phyloP scores from a whole-genome alignment of 495 filamentous ascomycete genomes.

The Cercophora samala region DNA sequence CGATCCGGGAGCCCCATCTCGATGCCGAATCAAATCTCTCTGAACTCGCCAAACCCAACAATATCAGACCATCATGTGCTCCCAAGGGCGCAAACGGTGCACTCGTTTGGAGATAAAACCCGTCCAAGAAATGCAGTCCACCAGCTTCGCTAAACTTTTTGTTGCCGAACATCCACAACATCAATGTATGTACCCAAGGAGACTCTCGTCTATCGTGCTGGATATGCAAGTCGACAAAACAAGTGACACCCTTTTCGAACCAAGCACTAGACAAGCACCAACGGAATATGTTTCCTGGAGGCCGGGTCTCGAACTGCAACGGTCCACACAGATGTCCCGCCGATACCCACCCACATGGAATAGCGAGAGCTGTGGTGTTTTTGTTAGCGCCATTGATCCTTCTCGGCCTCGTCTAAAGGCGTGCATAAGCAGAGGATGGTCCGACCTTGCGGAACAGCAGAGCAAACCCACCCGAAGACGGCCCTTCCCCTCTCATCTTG shows the following conservation, averaged over 20 bases:
- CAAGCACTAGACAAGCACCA: background rate
- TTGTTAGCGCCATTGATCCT: slow-evolving; percentile 4
- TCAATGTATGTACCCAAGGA: no score
- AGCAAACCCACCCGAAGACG: background rate
- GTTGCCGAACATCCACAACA: background rate
- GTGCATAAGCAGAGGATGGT: slow-evolving; percentile 3
- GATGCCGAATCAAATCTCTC: background rate
- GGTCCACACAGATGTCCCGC: background rate
- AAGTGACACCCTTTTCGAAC: background rate
- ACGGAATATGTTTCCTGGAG: slow-evolving; percentile 3
- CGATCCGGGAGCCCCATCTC: background rate
- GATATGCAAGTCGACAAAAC: background rate
- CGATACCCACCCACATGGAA: background rate
- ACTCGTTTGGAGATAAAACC: background rate
- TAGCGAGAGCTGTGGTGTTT: background rate
- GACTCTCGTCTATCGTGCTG: background rate
- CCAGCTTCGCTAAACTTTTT: background rate
- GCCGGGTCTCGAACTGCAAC: background rate
- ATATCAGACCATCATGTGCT: background rate
- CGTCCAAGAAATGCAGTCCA: background rate
- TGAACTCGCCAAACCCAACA: background rate
- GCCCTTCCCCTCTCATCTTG: background rate
- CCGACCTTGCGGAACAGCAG: slow-evolving; percentile 1
- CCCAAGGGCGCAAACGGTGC: background rate
- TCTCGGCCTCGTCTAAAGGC: slow-evolving; percentile 3